Conservation (phyloP, 306 rosid species). For the Luffa aegyptiaca region DNA sequence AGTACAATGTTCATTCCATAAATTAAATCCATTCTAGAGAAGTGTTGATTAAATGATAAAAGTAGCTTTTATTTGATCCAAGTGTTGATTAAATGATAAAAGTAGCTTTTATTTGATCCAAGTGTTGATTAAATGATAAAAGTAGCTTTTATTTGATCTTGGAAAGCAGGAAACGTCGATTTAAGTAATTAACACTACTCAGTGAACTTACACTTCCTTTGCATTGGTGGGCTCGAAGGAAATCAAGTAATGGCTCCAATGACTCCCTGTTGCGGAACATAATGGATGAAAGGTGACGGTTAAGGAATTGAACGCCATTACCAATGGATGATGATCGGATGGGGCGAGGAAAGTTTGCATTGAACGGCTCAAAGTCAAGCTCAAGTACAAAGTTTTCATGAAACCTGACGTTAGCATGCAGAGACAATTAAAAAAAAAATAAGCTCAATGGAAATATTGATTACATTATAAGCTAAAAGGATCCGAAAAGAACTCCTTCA, state of each 20-base stretch:
- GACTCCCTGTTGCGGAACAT: conserved; percentile 81
- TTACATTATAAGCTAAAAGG: not conserved
- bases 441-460: conserved; percentile 3
- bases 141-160: not conserved
- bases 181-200: not conserved
- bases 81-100: not conserved
- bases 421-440: not conserved
- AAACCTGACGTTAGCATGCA: conserved; percentile 21
- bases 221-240: conserved; percentile 71
- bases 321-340: conserved; percentile 86
- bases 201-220: conserved; percentile 59
- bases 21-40: not conserved
- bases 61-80: not conserved
- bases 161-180: not conserved
- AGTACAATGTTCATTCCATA: not conserved
- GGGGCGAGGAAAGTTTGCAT: conserved; percentile 81
- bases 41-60: not conserved
- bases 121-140: not conserved
- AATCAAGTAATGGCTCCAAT: conserved; percentile 75
- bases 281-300: conserved; percentile 81
- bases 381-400: conserved; percentile 42
- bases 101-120: too few relatives aligned
- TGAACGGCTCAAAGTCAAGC: conserved; percentile 92
- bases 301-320: conserved; percentile 94
- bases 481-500: not conserved